Base-by-base conservation (phyloP, 805 yeast species). In the Yarrowia sp. region DNA sequence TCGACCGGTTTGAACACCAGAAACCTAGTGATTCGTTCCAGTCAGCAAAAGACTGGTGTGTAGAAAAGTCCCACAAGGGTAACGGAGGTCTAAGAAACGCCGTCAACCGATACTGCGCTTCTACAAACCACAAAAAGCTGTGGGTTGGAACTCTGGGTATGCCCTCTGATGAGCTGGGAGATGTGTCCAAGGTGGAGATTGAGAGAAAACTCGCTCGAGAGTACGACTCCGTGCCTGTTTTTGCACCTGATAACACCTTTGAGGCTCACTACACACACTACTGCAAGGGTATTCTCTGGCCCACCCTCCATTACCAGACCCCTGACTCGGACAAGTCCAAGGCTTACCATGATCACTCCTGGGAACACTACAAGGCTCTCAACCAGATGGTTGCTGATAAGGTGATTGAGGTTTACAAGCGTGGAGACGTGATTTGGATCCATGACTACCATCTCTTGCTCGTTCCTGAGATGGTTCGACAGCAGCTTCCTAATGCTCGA, bases 261-360 rank as follows among this genome's bases (percentile, higher is more conserved):
- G 90, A 89, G 74, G 98, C 98, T 20, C 97, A 93, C 75, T 95
- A 95, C 77, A 87, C 86, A 68, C 90, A 91, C 65, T 95, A 90
- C 76, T 94, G 98, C 77, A 95, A 95, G 77, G 96, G 93, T 74
- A 91, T 95, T 46, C 80, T 95, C 70, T 95, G 98, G 98, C 99
- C 99, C 39, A 91, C 97, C 1, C 83, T 95, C 70, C 91, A 87
- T 70, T 95, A 95, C 76, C 97, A 94, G 77, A 91, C 94, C 44
- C 98, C 98, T 0, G 98, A 95, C 77, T 88, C 93, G 74, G 96
- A 97, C 64, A 91, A 90, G 72, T 88, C 96, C 1, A 92, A 92
- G 76, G 97, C 96, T 0, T 95, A 94, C 77, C 97, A 94, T 77
- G 97, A 91, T 71, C 96, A 92, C 75, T 91, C 97, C 0, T 94